Conservation (phyloP, 2,329 filamentous ascomycete species). For the Botryotinia globosa region DNA sequence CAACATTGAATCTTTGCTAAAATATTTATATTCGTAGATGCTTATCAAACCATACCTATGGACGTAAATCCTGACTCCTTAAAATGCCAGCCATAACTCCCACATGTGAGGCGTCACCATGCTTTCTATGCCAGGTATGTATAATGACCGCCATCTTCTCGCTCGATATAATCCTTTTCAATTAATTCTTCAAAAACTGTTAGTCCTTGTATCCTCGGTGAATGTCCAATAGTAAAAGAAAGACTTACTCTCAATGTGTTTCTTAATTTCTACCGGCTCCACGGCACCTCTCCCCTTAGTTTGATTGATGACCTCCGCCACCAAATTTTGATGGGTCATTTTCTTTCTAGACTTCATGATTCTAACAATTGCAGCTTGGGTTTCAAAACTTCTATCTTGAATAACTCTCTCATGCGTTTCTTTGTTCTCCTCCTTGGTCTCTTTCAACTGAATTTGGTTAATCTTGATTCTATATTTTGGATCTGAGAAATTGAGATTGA, state of each 20-base stretch:
- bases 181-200: constrained; percentile 56
- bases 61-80: background rate
- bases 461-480: constrained; percentile 92
- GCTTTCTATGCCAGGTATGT: constrained; percentile 61
- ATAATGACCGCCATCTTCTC: constrained; percentile 67
- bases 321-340: constrained; percentile 81
- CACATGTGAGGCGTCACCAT: background rate
- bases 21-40: background rate
- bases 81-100: background rate
- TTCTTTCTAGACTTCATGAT: constrained; percentile 95
- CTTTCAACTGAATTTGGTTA: constrained; percentile 96
- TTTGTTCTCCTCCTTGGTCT: constrained; percentile 92
- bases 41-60: background rate
- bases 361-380: constrained; percentile 91
- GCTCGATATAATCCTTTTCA: constrained; percentile 90
- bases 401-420: constrained; percentile 88
- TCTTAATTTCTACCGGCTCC: constrained; percentile 86
- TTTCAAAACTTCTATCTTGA: constrained; percentile 90
- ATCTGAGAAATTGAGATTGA: constrained; percentile 75
- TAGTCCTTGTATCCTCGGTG: constrained; percentile 31
- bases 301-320: constrained; percentile 87
- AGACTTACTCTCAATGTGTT: constrained; percentile 85
- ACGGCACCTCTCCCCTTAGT: constrained; percentile 84
- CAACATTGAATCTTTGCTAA: background rate
- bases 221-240: constrained; percentile 14